Evolutionary conservation across 2,329 filamentous ascomycete species (phyloP).

Genomic region (Cladosporium austrohemisphaericum): DNA sequence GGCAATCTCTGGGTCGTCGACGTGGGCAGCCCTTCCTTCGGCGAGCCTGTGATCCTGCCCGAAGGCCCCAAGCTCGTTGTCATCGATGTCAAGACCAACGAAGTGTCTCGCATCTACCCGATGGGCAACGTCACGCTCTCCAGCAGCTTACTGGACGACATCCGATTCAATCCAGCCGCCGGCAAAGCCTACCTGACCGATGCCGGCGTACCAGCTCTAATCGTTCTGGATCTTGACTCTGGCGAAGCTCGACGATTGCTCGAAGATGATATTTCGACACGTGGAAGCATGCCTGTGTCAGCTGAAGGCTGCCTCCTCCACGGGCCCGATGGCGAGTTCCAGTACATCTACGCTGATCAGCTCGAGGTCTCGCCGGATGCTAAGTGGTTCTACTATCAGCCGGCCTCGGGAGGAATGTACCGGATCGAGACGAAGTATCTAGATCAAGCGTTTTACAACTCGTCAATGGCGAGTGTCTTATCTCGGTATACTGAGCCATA

Average conservation of each 20-base stretch:
- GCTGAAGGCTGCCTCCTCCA: conserved; percentile 30
- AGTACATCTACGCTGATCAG: conserved; percentile 35
- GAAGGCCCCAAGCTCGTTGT: conserved; percentile 34
- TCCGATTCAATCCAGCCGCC: conserved; percentile 33
- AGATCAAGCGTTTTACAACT: conserved; percentile 35
- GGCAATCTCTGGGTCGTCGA: conserved; percentile 35
- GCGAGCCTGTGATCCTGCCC: conserved; percentile 28
- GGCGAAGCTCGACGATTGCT: conserved; percentile 27
- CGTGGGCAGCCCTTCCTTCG: conserved; percentile 28
- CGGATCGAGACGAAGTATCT: conserved; percentile 35
- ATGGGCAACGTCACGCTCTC: conserved; percentile 33
- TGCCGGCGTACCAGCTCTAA: conserved; percentile 24
- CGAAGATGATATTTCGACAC: conserved; percentile 26
- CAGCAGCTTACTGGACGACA: conserved; percentile 35
- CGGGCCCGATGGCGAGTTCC: conserved; percentile 20
- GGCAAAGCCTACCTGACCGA: conserved; percentile 32
- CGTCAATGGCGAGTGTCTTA: conserved; percentile 28
- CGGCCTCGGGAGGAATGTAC: conserved; percentile 34
- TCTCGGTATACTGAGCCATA: conserved; percentile 29
- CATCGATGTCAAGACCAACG: conserved; percentile 34
- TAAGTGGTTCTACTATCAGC: conserved; percentile 38
- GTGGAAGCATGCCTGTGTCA: conserved; percentile 29
- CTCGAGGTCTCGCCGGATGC: conserved; percentile 40
- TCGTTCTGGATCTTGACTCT: conserved; percentile 29
- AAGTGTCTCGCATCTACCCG: conserved; percentile 32